Percentiles rank a stretch among this genome's conserved stretches.
phyloP scores from a whole-genome alignment of 2,329 filamentous ascomycete genomes.

The Dothidotthia symphoricarpi region DNA sequence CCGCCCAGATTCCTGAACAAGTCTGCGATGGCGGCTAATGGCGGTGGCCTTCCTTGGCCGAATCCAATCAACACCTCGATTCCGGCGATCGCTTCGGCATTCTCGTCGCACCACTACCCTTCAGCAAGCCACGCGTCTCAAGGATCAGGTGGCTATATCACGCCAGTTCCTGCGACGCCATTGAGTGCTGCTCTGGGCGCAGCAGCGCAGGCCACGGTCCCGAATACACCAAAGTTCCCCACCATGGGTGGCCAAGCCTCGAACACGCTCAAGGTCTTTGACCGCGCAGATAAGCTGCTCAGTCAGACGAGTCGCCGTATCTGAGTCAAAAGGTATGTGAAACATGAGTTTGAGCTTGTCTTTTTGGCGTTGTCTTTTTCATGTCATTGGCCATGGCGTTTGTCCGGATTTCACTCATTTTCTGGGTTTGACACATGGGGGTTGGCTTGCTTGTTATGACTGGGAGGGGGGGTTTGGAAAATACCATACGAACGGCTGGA shows the following conservation, averaged over 20 bases:
- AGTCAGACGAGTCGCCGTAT: slow-evolving; percentile 33
- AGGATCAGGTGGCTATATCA: slow-evolving; percentile 48
- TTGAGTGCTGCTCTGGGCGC: slow-evolving; percentile 86
- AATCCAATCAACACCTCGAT: slow-evolving; percentile 41
- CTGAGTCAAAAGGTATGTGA: too few relatives aligned
- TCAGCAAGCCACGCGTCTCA: slow-evolving; percentile 28
- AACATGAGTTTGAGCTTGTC: too few relatives aligned
- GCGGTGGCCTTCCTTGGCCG: slow-evolving; percentile 30
- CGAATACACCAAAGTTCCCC: slow-evolving; percentile 51
- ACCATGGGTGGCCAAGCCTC: slow-evolving; percentile 14
- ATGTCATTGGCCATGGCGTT: slow-evolving; percentile 12
- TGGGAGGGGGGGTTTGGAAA: too few relatives aligned
- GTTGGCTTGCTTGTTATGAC: too few relatives aligned
- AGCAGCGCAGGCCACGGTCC: slow-evolving; percentile 85
- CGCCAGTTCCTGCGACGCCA: slow-evolving; percentile 76
- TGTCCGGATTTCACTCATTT: slow-evolving; percentile 15
- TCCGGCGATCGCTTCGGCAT: slow-evolving; percentile 28
- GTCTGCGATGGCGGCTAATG: slow-evolving; percentile 22
- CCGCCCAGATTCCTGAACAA: slow-evolving; percentile 33
- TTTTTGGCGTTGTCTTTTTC: too few relatives aligned
- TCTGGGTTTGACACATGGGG: too few relatives aligned
- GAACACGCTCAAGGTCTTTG: slow-evolving; percentile 36
- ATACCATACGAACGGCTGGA: too few relatives aligned
- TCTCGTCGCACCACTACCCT: slow-evolving; percentile 29
- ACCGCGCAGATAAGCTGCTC: slow-evolving; percentile 36